A percentile compares a stretch with the other conserved stretches of the same genome.
phyloP scores from a whole-genome alignment of 164 flowering plant genomes.

The Sextonia rubra region DNA sequence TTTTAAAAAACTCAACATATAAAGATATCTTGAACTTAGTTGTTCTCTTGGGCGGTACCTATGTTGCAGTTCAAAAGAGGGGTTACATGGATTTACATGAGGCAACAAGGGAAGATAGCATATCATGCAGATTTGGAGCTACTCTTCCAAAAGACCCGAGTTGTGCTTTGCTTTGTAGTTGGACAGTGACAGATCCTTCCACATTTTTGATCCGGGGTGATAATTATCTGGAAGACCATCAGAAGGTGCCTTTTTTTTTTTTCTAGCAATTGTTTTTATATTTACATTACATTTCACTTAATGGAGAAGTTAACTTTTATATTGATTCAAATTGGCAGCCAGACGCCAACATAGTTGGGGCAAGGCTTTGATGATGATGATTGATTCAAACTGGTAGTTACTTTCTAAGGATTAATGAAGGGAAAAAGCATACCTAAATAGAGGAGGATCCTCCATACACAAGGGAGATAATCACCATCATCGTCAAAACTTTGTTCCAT shows the following conservation, averaged over 20 bases:
- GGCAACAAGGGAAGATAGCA: conserved; percentile 26
- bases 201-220: conserved; percentile 52
- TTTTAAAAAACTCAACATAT: background rate
- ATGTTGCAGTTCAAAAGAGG: conserved; percentile 53
- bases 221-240: conserved; percentile 36
- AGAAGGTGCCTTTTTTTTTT: conserved; percentile 23
- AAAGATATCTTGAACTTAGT: background rate
- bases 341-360: no score
- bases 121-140: conserved; percentile 35
- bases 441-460: no score
- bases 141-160: conserved; percentile 43
- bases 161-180: conserved; percentile 37
- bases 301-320: background rate
- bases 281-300: background rate
- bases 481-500: no score
- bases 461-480: no score
- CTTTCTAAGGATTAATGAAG: no score
- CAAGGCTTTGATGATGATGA: no score
- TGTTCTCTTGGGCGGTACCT: background rate
- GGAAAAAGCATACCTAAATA: no score
- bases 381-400: no score
- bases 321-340: background rate
- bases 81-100: conserved; percentile 52
- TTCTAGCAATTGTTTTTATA: background rate
- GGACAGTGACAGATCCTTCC: conserved; percentile 45